Base-by-base conservation (phyloP, 768 basidiomycete genomes). In the Rhizopogon salebrosus region DNA sequence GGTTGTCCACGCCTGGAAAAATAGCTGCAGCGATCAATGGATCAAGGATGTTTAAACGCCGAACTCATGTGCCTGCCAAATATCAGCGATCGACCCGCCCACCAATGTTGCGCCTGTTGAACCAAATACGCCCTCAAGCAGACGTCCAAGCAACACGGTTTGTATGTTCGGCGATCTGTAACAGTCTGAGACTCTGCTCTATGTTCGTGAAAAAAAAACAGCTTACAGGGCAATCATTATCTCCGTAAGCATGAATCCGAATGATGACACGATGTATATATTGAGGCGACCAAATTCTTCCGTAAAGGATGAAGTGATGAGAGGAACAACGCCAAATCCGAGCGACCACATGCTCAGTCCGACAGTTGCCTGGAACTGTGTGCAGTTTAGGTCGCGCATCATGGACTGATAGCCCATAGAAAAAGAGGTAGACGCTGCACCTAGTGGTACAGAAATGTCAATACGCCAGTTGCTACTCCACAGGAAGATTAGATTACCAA, bases 81-180 rank as follows among this genome's bases (percentile, higher is more conserved):
- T 78, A 59, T 85, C 84, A 20, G 80, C 77, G n/a, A 84, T 74
- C 0, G 81, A 81, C 16, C 84, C 84, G 7, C 83, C 82, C 9
- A 85, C 84, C 80, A 85, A 82, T 0, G 83, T 83, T 0, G 82
- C 74, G 26, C 79, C 80, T 0, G 83, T 84, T 2, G 83, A 83
- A 0, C 79, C 83, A 59, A 79, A 80, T 0, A 73, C 75, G 2
- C 84, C 84, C 54, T 78, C 78, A 3, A 87, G 59, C 51, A 85
- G 78, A 4, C 84, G 75, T 0, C 73, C 79, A 42, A 82, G 51
- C 20, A 83, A 72, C 3, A 86, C 80, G 0, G 80, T 82, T 50
- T 79, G 74, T 5, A 86, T 70, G 51, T 74, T 72, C 39, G 62
- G 51, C 1, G 70, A 58, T 13, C 70, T 71, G 52, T 5, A 34